Percentiles rank a stretch among this genome's conserved stretches.
Evolutionary conservation across 139 green algal species (phyloP).

Genomic region (Ettlia oleoabundans): DNA sequence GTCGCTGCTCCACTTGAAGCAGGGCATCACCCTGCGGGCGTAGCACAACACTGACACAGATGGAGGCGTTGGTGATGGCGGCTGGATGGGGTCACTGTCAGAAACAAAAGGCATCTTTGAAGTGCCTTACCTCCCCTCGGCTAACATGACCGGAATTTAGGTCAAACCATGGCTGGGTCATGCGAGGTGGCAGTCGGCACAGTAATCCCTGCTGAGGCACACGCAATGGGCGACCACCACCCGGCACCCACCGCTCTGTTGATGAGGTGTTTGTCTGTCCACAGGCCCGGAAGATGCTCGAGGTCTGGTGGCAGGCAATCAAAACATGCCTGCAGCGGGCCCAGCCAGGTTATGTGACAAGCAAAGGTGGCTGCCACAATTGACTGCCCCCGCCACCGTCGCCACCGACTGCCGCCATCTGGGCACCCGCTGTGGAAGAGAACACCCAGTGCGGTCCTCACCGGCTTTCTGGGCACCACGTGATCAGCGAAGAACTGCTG

Average conservation of each 20-base stretch:
- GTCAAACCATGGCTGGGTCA: background rate
- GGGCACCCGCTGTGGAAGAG: too few species aligned
- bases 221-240: background rate
- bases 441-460: too few species aligned
- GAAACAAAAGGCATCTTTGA: too few species aligned
- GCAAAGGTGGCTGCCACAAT: background rate
- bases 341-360: too few species aligned
- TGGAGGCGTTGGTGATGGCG: too few species aligned
- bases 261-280: slow-evolving; percentile 37
- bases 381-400: too few species aligned
- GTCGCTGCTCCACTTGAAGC: slow-evolving; percentile 67
- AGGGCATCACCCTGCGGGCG: slow-evolving; percentile 50
- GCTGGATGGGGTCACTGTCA: too few species aligned
- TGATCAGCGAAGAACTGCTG: background rate
- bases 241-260: background rate
- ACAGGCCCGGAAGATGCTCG: slow-evolving; percentile 6
- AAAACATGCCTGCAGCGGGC: slow-evolving; percentile 16
- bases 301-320: slow-evolving; percentile 16
- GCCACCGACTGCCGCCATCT: too few species aligned
- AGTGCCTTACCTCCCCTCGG: too few species aligned
- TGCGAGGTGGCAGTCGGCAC: background rate
- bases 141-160: background rate
- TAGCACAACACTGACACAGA: too few species aligned
- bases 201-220: too few species aligned
- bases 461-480: slow-evolving; percentile 10